Conservation (phyloP, 331 rosid genomes). For the Quercus lobata region DNA sequence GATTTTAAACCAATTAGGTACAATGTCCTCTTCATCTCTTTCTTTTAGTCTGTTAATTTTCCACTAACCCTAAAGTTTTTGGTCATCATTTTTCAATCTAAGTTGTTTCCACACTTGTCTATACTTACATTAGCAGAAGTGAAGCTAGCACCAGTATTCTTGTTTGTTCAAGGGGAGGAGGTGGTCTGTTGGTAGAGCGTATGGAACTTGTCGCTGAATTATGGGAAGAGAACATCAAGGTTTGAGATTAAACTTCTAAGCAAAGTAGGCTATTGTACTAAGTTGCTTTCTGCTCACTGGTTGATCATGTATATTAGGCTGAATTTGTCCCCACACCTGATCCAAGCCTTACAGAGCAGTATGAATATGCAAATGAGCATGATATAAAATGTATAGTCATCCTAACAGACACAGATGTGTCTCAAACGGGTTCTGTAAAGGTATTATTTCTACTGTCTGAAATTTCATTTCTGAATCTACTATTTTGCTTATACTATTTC, state of each 20-base stretch:
- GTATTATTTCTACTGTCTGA: slow-evolving; percentile 38
- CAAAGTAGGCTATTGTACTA: slow-evolving; percentile 5
- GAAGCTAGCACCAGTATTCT: slow-evolving; percentile 66
- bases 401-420: slow-evolving; percentile 64
- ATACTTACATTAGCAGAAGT: slow-evolving; percentile 42
- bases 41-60: slow-evolving; percentile 21
- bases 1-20: slow-evolving; percentile 73
- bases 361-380: slow-evolving; percentile 90
- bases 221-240: slow-evolving; percentile 90
- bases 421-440: slow-evolving; percentile 62
- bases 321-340: slow-evolving; percentile 75
- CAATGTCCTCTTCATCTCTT: slow-evolving; percentile 14
- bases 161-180: slow-evolving; percentile 96
- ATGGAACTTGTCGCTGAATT: slow-evolving; percentile 88
- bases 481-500: slow-evolving; percentile 1
- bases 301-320: slow-evolving; percentile 56
- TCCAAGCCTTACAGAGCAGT: slow-evolving; percentile 96
- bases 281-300: slow-evolving; percentile 24
- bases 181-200: slow-evolving; percentile 80
- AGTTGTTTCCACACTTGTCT: neutral
- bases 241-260: slow-evolving; percentile 18
- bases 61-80: neutral
- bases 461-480: slow-evolving; percentile 8
- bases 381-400: slow-evolving; percentile 90
- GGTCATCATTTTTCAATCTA: slow-evolving; percentile 5